A percentile compares a stretch with the other conserved stretches of the same genome.
These are phyloP conservation scores for Tephrocybe sp. DNA, from an alignment of 768 basidiomycete genomes.

Conservation along the genomic window DNA sequence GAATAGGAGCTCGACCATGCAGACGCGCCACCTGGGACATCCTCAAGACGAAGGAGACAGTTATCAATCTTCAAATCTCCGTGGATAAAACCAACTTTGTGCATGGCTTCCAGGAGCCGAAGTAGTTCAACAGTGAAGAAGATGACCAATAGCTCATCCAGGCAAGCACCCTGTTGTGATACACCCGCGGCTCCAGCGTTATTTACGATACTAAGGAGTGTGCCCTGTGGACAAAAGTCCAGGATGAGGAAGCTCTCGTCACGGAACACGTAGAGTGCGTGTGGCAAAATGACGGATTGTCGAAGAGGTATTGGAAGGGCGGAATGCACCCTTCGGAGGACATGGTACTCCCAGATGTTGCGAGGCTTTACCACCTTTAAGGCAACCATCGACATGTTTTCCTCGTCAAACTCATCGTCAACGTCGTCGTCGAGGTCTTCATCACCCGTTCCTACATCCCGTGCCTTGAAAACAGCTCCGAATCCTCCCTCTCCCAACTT, in stretches of 20 bases:
- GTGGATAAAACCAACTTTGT: conserved; percentile 85
- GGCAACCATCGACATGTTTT: conserved; percentile 63
- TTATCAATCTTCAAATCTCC: conserved; percentile 99
- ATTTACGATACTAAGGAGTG: conserved; percentile 90
- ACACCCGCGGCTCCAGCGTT: conserved; percentile 74
- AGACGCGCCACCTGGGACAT: conserved; percentile 67
- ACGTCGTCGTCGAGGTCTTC: conserved; percentile 55
- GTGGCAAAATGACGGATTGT: conserved; percentile 73
- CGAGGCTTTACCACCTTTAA: conserved; percentile 90
- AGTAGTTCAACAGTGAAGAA: conserved; percentile 95
- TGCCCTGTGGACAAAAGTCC: conserved; percentile 88
- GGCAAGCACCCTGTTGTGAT: conserved; percentile 73
- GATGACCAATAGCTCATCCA: conserved; percentile 92
- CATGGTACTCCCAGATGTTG: conserved; percentile 90
- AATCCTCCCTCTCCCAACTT: conserved; percentile 98
- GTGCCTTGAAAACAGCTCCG: conserved; percentile 90
- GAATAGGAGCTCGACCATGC: conserved; percentile 80
- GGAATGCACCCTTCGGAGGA: conserved; percentile 75
- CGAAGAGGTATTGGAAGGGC: conserved; percentile 59
- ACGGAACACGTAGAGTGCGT: conserved; percentile 76
- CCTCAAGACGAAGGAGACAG: conserved; percentile 89
- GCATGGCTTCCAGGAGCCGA: conserved; percentile 79
- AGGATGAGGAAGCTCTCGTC: conserved; percentile 93
- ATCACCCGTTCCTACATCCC: conserved; percentile 50
- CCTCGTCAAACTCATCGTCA: conserved; percentile 57